Conservation (phyloP, 352 stramenopile species). For the Phytophthora megakarya region DNA sequence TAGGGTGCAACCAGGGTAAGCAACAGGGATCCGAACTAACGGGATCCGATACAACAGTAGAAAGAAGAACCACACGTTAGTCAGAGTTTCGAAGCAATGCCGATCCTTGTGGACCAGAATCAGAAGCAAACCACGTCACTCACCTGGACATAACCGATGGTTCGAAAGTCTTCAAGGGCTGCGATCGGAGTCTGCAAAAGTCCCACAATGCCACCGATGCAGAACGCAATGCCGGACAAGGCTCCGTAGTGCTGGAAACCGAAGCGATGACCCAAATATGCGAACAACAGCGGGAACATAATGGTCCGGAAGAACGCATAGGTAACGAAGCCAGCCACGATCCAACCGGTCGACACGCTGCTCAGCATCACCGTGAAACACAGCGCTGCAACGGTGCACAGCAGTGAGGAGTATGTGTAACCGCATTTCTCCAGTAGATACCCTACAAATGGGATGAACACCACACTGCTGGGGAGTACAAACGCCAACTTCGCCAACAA, state of each 20-base stretch:
- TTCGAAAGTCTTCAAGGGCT: slow-evolving; percentile 51
- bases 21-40: slow-evolving; percentile 55
- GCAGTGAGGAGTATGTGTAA: slow-evolving; percentile 58
- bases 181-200: slow-evolving; percentile 70
- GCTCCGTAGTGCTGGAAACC: slow-evolving; percentile 88
- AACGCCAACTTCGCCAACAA: slow-evolving; percentile 62
- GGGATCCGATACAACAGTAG: slow-evolving; percentile 14
- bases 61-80: slow-evolving; percentile 17
- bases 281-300: slow-evolving; percentile 85
- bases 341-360: slow-evolving; percentile 41
- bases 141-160: slow-evolving; percentile 58
- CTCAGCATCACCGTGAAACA: slow-evolving; percentile 51
- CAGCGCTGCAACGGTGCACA: slow-evolving; percentile 48
- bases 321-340: slow-evolving; percentile 64
- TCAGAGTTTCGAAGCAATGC: slow-evolving; percentile 1
- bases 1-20: slow-evolving; percentile 54
- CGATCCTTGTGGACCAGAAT: slow-evolving; percentile 27
- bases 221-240: slow-evolving; percentile 78
- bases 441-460: slow-evolving; percentile 79
- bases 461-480: slow-evolving; percentile 65
- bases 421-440: slow-evolving; percentile 74
- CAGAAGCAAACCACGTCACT: slow-evolving; percentile 25
- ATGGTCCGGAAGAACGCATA: slow-evolving; percentile 87
- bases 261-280: slow-evolving; percentile 76
- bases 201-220: slow-evolving; percentile 62